Percentiles rank a stretch among this genome's conserved stretches.
Conservation (phyloP, 225 moss, liverwort and hornwort genomes). For the Ulota crispa region DNA sequence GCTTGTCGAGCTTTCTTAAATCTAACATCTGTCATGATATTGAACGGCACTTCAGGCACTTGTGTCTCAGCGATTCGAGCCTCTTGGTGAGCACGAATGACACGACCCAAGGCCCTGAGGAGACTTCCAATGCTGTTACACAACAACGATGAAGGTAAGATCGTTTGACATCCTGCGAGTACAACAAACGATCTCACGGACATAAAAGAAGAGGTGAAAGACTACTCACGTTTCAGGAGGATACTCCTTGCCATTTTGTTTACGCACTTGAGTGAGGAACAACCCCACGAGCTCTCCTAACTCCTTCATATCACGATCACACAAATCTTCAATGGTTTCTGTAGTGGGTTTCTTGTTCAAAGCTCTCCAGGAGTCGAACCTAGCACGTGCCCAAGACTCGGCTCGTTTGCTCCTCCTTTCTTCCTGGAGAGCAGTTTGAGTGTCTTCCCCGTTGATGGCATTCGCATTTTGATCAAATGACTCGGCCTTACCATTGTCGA, state of each 20-base stretch:
- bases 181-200: constrained; percentile 14
- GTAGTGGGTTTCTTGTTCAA: constrained; percentile 46
- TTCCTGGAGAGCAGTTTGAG: constrained; percentile 44
- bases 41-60: constrained; percentile 64
- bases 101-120: constrained; percentile 68
- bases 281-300: constrained; percentile 58
- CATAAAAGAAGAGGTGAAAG: constrained; percentile 14
- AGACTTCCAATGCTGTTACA: constrained; percentile 65
- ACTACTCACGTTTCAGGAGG: constrained; percentile 65
- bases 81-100: constrained; percentile 68
- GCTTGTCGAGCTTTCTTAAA: constrained; percentile 62
- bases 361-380: constrained; percentile 65
- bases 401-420: constrained; percentile 64
- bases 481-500: constrained; percentile 49
- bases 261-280: constrained; percentile 66
- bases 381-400: constrained; percentile 72
- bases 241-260: constrained; percentile 72
- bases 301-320: constrained; percentile 64
- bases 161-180: constrained; percentile 26
- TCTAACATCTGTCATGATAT: constrained; percentile 65
- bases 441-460: constrained; percentile 44
- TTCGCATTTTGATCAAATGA: constrained; percentile 38
- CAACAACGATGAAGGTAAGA: constrained; percentile 29
- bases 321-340: constrained; percentile 52
- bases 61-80: constrained; percentile 61